Evolutionary conservation across 2,329 filamentous ascomycete genomes (phyloP), one percentile per base, ranked within the genome.

Genomic region (Parastagonospora avenae): DNA sequence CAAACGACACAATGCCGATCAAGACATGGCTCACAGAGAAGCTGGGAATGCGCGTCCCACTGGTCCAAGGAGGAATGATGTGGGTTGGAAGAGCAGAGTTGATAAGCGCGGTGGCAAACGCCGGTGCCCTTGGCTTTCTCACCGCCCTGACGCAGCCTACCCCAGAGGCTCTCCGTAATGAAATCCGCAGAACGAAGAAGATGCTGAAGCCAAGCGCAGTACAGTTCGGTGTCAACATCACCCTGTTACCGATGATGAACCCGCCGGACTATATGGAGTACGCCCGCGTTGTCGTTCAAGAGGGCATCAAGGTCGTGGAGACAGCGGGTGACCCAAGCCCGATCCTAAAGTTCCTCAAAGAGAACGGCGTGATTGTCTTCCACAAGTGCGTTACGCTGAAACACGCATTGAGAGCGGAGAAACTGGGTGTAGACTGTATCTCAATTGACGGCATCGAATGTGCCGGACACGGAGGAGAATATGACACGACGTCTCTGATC

Each of bases 71-170:
- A 43, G 64, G 63, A 35, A 82, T 82, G 79, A 80, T 82, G 78
- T 82, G 79, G 80, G 79, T 82, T 42, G 79, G 79, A 58, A 80
- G 79, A 48, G 80, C 80, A 37, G 79, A 81, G 59, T 74, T 82
- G 52, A 79, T 79, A 42, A 72, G 76, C 33, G 80, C 80, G n/a
- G 80, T 81, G 54, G 80, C 78, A 52, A 82, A 82, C 50, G 79
- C 80, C 28, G 80, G 80, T 43, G 79, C 78, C 37, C 72, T 82
- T 10, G 80, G 79, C 58, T 77, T 82, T 48, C 76, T 82, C 36
- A 82, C 80, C 19, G 80, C 80, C 10, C 77, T 67, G 16, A 68
- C 64, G 36, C 63, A 68, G 46, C 64, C 64, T 7, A 57, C 62
- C 14, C 64, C 61, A 31, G 65, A 68, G 48, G 61, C 54, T 12